Evolutionary conservation across 352 stramenopile genomes (phyloP).

Genomic region (Globisporangium recalcitrans): DNA sequence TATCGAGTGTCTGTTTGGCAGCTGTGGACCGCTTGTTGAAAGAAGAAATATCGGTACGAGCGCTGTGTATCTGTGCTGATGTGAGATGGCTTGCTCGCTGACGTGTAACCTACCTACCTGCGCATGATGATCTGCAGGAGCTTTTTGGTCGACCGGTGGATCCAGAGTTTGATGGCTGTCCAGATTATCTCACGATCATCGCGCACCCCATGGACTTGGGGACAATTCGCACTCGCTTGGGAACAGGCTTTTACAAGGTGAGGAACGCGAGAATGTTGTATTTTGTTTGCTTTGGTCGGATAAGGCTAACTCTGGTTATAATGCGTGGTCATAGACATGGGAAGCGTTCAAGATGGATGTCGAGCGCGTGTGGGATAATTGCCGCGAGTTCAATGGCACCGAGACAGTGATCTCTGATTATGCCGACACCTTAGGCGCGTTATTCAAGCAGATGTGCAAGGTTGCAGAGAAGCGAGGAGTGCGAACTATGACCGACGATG

Average conservation of each 20-base stretch:
- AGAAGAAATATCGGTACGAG: constrained; percentile 62
- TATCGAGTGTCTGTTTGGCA: constrained; percentile 57
- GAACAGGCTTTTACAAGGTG: constrained; percentile 66
- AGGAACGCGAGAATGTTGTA: neutral
- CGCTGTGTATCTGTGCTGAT: neutral
- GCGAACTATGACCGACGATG: constrained; percentile 30
- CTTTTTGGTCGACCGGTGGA: constrained; percentile 83
- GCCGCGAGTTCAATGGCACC: constrained; percentile 67
- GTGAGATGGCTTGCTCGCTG: neutral
- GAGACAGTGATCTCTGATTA: constrained; percentile 80
- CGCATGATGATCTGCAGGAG: constrained; percentile 30
- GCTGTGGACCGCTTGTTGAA: constrained; percentile 62
- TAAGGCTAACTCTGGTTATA: neutral
- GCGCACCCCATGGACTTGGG: constrained; percentile 82
- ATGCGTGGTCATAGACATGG: constrained; percentile 45
- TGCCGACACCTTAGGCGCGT: constrained; percentile 52
- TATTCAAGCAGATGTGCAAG: constrained; percentile 59
- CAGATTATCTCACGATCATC: constrained; percentile 81
- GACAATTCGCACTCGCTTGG: constrained; percentile 64
- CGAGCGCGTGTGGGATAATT: constrained; percentile 82
- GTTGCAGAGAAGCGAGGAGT: constrained; percentile 56
- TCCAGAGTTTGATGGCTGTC: constrained; percentile 74
- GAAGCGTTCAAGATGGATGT: constrained; percentile 76
- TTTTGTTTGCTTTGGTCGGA: neutral
- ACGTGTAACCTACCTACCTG: neutral